Evolutionary conservation across 1,139 yeast genomes (phyloP).

Genomic region (Blastobotrys malaysiensis): DNA sequence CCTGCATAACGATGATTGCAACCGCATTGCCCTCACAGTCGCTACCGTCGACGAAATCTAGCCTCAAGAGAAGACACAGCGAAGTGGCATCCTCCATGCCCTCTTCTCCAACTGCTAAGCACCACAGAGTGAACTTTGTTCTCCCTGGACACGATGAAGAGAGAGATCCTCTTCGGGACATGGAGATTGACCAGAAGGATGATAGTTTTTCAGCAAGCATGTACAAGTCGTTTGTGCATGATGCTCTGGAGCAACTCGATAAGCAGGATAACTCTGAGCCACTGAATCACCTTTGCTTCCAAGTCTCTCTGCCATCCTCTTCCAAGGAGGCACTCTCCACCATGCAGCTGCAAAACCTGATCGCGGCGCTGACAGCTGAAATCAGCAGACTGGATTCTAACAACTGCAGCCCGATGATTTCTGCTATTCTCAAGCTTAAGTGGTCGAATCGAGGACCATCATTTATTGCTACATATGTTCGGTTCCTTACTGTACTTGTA

Average conservation of each 20-base stretch:
- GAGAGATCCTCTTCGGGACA: neutral
- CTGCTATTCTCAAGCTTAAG: conserved; percentile 45
- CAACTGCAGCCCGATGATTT: conserved; percentile 42
- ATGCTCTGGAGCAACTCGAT: conserved; percentile 68
- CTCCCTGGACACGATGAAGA: neutral
- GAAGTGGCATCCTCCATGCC: conserved; percentile 2
- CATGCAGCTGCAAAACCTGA: conserved; percentile 40
- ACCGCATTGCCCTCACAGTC: neutral
- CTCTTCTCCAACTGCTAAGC: neutral
- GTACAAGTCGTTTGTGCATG: conserved; percentile 57
- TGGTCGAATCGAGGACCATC: conserved; percentile 50
- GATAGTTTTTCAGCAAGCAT: conserved; percentile 46
- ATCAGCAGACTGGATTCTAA: conserved; percentile 47
- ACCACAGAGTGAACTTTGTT: neutral
- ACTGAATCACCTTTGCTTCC: conserved; percentile 42
- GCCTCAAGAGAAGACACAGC: conserved; percentile 11
- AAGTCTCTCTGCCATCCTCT: conserved; percentile 39
- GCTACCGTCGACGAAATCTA: neutral
- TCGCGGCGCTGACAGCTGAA: conserved; percentile 46
- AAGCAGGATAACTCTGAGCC: conserved; percentile 41
- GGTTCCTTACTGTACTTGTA: conserved; percentile 70
- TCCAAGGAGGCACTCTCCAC: conserved; percentile 41
- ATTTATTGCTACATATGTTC: conserved; percentile 50
- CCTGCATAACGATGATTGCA: neutral
- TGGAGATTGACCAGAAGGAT: conserved; percentile 2